Evolutionary conservation across 139 green algal species (phyloP).

Genomic region (Coelastrella sp.): DNA sequence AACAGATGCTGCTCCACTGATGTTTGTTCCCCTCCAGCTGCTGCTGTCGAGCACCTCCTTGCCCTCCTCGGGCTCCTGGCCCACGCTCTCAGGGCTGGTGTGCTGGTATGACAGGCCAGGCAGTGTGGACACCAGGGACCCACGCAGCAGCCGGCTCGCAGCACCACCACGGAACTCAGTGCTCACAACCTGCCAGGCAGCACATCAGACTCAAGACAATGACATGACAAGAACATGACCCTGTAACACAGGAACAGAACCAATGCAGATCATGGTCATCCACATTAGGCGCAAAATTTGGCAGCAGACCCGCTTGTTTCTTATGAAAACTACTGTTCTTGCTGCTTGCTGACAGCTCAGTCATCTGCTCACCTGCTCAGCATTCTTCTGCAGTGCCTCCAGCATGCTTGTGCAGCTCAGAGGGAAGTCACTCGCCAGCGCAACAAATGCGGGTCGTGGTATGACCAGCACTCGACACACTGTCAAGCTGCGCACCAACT

Average conservation of each 20-base stretch:
- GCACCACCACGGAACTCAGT: conserved; percentile 20
- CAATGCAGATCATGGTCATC: neutral
- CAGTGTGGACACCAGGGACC: conserved; percentile 11
- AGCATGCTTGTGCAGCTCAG: conserved; percentile 50
- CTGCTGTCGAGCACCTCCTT: conserved; percentile 5
- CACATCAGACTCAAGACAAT: neutral
- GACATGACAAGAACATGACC: neutral
- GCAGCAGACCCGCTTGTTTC: no score
- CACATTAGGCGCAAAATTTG: no score
- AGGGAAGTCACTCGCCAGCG: conserved; percentile 54
- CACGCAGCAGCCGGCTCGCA: conserved; percentile 34
- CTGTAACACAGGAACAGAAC: neutral
- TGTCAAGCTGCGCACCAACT: conserved; percentile 46
- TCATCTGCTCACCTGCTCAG: conserved; percentile 20
- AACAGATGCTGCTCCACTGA: conserved; percentile 10
- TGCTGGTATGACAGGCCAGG: conserved; percentile 34
- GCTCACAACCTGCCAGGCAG: conserved; percentile 9
- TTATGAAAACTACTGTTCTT: no score
- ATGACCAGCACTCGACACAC: conserved; percentile 62
- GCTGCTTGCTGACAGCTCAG: no score
- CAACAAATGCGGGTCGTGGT: conserved; percentile 42
- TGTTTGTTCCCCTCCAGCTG: conserved; percentile 12
- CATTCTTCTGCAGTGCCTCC: conserved; percentile 52
- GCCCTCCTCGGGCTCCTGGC: neutral
- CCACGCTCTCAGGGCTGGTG: conserved; percentile 23